Conservation (phyloP, 2,329 filamentous ascomycete genomes). For the Pseudocercospora eumusae region DNA sequence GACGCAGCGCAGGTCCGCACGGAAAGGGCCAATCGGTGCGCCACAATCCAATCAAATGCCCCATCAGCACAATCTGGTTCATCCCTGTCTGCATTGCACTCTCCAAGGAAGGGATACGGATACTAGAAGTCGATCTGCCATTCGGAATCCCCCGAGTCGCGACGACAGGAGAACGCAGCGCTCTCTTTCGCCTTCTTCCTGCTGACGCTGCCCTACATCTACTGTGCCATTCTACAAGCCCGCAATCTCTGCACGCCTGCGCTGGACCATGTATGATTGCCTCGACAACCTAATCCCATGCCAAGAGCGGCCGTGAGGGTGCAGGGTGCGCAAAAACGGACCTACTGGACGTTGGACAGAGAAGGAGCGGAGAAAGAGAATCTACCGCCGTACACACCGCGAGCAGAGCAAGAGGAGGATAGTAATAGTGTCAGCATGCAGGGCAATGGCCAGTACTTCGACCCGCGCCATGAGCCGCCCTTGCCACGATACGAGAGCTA, state of each 20-base stretch:
- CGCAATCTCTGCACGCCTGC: neutral
- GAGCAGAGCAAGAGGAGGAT: constrained; percentile 14
- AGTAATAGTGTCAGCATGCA: constrained; percentile 26
- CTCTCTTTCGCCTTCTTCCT: neutral
- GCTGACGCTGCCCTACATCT: constrained; percentile 4
- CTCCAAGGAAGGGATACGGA: no score
- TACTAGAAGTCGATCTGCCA: neutral
- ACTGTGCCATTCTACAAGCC: neutral
- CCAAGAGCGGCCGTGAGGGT: constrained; percentile 30
- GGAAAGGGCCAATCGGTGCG: neutral
- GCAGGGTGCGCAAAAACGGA: constrained; percentile 25
- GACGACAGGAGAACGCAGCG: neutral
- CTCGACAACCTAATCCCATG: constrained; percentile 20
- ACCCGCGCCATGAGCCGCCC: constrained; percentile 6
- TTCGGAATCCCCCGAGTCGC: constrained; percentile 1
- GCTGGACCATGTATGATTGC: constrained; percentile 16
- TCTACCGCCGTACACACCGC: constrained; percentile 16
- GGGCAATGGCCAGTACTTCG: constrained; percentile 28
- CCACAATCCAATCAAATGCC: constrained; percentile 2
- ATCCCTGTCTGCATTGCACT: neutral
- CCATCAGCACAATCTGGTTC: neutral
- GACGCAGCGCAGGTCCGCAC: neutral
- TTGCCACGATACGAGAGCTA: constrained; percentile 35
- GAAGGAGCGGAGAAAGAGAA: constrained; percentile 17
- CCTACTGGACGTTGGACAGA: constrained; percentile 26